Conservation (phyloP, 1,284 basidiomycete species). For the Apiotrichum mycotoxinovorans region DNA sequence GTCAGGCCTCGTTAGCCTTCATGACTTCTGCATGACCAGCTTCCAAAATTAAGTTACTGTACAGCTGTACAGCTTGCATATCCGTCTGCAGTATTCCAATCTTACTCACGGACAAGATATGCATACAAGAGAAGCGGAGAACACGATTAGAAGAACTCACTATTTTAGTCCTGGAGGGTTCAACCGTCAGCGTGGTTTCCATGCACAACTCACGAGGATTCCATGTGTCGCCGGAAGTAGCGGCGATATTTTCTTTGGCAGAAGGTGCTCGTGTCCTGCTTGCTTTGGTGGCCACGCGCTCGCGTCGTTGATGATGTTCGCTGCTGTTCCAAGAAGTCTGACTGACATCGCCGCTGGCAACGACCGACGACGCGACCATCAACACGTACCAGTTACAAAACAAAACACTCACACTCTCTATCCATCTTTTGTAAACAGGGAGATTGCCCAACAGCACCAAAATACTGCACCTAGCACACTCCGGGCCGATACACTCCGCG, state of each 20-base stretch:
- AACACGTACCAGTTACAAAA: background rate
- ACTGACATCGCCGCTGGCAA: background rate
- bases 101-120: too few species aligned
- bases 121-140: too few species aligned
- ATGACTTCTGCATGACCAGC: too few species aligned
- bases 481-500: too few species aligned
- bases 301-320: background rate
- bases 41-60: too few species aligned
- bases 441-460: background rate
- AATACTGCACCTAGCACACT: too few species aligned
- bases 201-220: background rate
- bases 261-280: background rate
- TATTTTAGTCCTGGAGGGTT: too few species aligned
- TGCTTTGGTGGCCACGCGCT: background rate
- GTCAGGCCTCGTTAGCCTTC: too few species aligned
- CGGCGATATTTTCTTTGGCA: background rate
- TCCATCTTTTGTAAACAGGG: background rate
- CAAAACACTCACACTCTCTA: background rate
- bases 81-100: too few species aligned
- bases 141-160: too few species aligned
- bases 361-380: background rate
- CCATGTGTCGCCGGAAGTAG: background rate
- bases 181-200: too few species aligned
- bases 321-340: background rate
- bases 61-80: too few species aligned